Conservation (phyloP, 73 alveolate genomes). For the Blepharisma japonicum region DNA sequence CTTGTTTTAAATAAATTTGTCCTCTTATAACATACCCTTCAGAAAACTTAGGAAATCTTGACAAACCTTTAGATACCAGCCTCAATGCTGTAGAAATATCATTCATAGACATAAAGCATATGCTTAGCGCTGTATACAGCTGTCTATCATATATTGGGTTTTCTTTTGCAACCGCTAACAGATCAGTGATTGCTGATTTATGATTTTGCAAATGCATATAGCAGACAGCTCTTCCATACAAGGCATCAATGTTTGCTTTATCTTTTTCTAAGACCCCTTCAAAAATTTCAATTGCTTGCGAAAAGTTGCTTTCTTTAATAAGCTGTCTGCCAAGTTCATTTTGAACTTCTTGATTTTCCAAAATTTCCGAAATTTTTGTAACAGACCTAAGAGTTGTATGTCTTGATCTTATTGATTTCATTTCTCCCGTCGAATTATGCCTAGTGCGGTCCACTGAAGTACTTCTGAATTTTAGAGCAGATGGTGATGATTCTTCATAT, state of each 20-base stretch:
- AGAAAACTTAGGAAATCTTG: conserved; percentile 51
- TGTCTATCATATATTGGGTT: conserved; percentile 12
- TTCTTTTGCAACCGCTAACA: background rate
- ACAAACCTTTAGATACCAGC: conserved; percentile 50
- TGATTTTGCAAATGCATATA: conserved; percentile 13
- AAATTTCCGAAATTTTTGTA: too few species aligned
- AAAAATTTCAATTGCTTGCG: background rate
- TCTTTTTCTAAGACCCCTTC: background rate
- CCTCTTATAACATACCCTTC: conserved; percentile 74
- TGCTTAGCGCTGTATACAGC: conserved; percentile 7
- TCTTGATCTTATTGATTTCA: background rate
- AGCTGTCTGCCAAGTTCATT: too few species aligned
- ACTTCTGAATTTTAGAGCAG: background rate
- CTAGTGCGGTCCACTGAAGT: conserved; percentile 21
- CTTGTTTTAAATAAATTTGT: conserved; percentile 41
- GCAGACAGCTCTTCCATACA: conserved; percentile 14
- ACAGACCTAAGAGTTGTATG: too few species aligned
- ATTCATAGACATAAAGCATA: background rate
- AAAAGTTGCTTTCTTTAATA: too few species aligned
- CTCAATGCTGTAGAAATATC: conserved; percentile 8
- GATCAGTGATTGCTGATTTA: background rate
- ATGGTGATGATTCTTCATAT: conserved; percentile 5
- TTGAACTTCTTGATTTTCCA: too few species aligned
- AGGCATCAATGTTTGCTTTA: background rate
- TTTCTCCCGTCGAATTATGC: background rate